Base-by-base conservation (phyloP, 306 rosid species). In the Fragaria ananassa region DNA sequence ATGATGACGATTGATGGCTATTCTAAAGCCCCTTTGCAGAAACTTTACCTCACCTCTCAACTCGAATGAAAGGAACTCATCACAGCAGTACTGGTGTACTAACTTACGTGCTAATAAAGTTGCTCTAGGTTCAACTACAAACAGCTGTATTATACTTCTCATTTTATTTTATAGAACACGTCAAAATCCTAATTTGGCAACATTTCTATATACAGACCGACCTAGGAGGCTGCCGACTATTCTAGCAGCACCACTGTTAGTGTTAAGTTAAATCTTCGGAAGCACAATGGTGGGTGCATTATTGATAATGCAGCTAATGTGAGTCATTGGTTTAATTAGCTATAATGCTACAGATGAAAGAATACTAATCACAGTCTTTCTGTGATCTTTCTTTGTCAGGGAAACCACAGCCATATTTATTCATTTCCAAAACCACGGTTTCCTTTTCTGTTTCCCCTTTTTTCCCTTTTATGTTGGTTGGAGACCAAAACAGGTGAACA, bases 121-220 rank as follows among this genome's bases (percentile, higher is more conserved):
- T 13, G 67, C 17, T 61, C 1, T 15, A 65, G 6, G 46, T 34
- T 65, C 29, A 65, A 19, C 70, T 65, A 9, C 47, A 65, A 41
- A 65, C 46, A 65, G 70, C 70, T 65, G 70, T 65, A 19, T 65
- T 37, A 35, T 19, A 10, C 68, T 63, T 8, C 45, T 14, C n/a
- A 29, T 15, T 63, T 6, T 34, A 29, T 15, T 34, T 2, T 34
- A 35, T 10, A 10, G 13, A 62, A 2, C 9, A 64, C 47, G 70
- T 23, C 70, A 37, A 35, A 19, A 64, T 37, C 47, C 46, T 23
- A 64, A 64, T 35, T 64, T 64, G 70, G 70, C 23, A 34, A 8
- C 29, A 2, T 65, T 7, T 61, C 25, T 18, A 8, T 65, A 37
- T 37, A 9, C 10, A 65, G 70, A 6, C 46, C 47, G 42, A 65